phyloP scores from a whole-genome alignment of 352 stramenopile genomes.

The Albugo candida region DNA sequence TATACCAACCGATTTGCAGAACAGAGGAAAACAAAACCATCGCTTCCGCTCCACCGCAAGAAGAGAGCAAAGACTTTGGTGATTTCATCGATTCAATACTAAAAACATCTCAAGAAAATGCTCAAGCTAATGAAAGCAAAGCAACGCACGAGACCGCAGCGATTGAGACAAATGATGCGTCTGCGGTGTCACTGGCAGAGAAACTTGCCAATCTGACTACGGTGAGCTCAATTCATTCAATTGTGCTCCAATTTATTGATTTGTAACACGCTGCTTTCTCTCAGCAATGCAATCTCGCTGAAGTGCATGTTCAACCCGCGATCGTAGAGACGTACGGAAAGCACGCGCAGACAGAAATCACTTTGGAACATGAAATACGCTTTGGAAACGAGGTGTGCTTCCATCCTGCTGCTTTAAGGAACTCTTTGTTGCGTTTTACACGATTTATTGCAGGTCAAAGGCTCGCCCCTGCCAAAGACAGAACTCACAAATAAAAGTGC shows the following conservation, averaged over 20 bases:
- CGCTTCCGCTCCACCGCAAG: neutral
- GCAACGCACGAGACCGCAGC: slow-evolving; percentile 1
- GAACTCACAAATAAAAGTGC: too few species aligned
- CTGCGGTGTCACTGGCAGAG: slow-evolving; percentile 41
- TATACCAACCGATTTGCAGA: too few species aligned
- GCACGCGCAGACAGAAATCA: slow-evolving; percentile 67
- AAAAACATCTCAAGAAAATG: slow-evolving; percentile 14
- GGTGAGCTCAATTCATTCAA: slow-evolving; percentile 9
- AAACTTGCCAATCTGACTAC: slow-evolving; percentile 61
- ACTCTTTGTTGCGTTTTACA: neutral
- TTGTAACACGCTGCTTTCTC: neutral
- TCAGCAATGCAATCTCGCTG: slow-evolving; percentile 37
- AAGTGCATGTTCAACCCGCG: slow-evolving; percentile 65
- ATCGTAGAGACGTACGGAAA: slow-evolving; percentile 74
- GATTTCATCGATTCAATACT: slow-evolving; percentile 78
- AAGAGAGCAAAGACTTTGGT: slow-evolving; percentile 43
- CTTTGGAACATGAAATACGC: slow-evolving; percentile 48
- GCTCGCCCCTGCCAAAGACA: too few species aligned
- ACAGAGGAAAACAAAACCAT: too few species aligned
- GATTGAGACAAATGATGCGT: slow-evolving; percentile 1
- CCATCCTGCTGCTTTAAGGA: neutral
- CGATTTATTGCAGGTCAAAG: too few species aligned
- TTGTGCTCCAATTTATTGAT: neutral
- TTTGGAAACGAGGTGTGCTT: slow-evolving; percentile 20
- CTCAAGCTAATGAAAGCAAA: slow-evolving; percentile 8